Percentiles rank a stretch among this genome's conserved stretches.
phyloP scores from a whole-genome alignment of 164 flowering plant species.

The Umbellularia californica region DNA sequence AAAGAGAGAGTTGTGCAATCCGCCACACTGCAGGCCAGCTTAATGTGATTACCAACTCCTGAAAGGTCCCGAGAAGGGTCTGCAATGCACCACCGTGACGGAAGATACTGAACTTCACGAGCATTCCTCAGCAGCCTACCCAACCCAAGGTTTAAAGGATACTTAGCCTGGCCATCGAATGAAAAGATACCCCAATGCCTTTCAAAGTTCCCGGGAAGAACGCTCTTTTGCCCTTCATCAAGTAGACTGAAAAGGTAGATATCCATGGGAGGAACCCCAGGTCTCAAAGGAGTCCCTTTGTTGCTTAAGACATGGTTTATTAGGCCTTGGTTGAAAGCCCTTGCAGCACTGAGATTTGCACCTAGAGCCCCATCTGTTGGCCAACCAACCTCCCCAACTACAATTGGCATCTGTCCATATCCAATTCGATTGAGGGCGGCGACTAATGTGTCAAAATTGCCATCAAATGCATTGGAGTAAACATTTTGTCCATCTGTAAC shows the following conservation, averaged over 20 bases:
- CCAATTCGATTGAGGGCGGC: conserved; percentile 79
- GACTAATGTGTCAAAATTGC: conserved; percentile 79
- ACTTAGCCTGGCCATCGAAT: conserved; percentile 90
- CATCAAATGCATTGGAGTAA: conserved; percentile 85
- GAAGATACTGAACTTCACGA: conserved; percentile 68
- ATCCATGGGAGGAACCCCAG: conserved; percentile 70
- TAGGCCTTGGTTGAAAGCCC: conserved; percentile 82
- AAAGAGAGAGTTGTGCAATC: conserved; percentile 81
- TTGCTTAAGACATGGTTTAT: conserved; percentile 51
- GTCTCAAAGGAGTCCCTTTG: conserved; percentile 89
- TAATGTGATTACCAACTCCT: conserved; percentile 55
- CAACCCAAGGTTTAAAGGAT: conserved; percentile 60
- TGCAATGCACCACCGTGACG: conserved; percentile 90
- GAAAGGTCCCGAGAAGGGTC: conserved; percentile 58
- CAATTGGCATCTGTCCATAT: conserved; percentile 72
- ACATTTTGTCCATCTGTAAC: conserved; percentile 72
- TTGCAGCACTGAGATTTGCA: conserved; percentile 80
- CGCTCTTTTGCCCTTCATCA: conserved; percentile 80
- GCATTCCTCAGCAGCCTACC: conserved; percentile 69
- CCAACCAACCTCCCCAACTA: conserved; percentile 93
- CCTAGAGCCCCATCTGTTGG: conserved; percentile 79
- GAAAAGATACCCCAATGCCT: conserved; percentile 96
- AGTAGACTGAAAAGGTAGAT: conserved; percentile 77
- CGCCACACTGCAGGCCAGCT: conserved; percentile 70
- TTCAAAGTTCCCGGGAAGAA: conserved; percentile 83